These are phyloP conservation scores for Calonectria pauciramosa DNA, from an alignment of 2,329 filamentous ascomycete genomes.

Conservation along the genomic window DNA sequence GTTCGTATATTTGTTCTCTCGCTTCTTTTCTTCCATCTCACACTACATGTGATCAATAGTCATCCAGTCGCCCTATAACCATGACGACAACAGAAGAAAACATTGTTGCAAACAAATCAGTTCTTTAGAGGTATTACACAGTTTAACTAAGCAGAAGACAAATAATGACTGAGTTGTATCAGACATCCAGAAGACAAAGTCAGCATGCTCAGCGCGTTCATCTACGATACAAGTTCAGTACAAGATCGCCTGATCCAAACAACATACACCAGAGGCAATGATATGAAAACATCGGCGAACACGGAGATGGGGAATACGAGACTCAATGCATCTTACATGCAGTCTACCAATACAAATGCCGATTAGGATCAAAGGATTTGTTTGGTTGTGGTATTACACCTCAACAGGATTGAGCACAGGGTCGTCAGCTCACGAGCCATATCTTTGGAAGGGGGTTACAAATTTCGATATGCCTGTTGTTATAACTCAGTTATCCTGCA, in stretches of 20 bases:
- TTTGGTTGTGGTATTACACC: neutral
- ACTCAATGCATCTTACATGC: accelerated
- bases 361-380: neutral
- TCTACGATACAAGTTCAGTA: neutral
- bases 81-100: neutral
- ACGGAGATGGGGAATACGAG: neutral
- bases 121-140: neutral
- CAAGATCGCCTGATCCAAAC: neutral
- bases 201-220: neutral
- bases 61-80: neutral
- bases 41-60: neutral
- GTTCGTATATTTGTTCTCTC: neutral
- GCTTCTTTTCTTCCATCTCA: neutral
- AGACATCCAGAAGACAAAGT: neutral
- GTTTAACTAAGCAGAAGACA: neutral
- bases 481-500: too few relatives aligned
- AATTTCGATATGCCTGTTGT: too few relatives aligned
- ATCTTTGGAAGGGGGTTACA: neutral
- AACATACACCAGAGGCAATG: neutral
- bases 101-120: neutral
- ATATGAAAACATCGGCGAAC: neutral
- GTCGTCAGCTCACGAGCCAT: neutral
- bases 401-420: neutral
- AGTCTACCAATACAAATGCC: neutral
- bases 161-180: neutral